Percentiles rank a stretch among this genome's conserved stretches.
Evolutionary conservation across 805 yeast species (phyloP).

Genomic region (Scheffersomyces stipitis): DNA sequence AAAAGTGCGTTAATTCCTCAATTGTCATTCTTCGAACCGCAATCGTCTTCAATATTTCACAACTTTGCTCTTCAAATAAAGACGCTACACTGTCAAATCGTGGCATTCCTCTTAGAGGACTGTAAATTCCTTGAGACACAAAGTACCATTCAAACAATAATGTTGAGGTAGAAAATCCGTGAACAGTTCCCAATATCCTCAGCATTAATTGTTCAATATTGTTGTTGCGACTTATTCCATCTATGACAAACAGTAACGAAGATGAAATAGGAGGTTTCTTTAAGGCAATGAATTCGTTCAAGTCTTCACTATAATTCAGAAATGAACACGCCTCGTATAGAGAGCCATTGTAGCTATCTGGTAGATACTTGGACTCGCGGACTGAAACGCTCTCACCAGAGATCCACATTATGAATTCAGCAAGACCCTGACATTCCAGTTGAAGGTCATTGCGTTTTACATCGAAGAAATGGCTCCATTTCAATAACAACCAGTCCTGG

Average conservation of each 20-base stretch:
- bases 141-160: too few species aligned
- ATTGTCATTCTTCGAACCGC: too few species aligned
- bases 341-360: conserved; percentile 4
- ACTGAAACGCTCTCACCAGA: conserved; percentile 17
- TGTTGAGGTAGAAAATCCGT: too few species aligned
- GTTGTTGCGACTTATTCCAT: conserved; percentile 4
- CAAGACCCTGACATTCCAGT: conserved; percentile 19
- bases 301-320: conserved; percentile 1
- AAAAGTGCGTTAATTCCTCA: too few species aligned
- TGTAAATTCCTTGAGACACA: too few species aligned
- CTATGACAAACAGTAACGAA: conserved; percentile 1
- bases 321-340: conserved; percentile 7
- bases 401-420: conserved; percentile 46
- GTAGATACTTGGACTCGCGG: background rate
- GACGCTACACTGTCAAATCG: too few species aligned
- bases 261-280: background rate
- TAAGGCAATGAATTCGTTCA: conserved; percentile 9
- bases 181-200: conserved; percentile 8
- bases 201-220: conserved; percentile 5
- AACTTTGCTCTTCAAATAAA: too few species aligned
- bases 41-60: too few species aligned
- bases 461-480: conserved; percentile 47
- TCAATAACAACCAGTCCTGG: conserved; percentile 51
- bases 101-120: too few species aligned
- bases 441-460: conserved; percentile 37